Conservation (phyloP, 352 stramenopile species). For the Pythium monospermum region DNA sequence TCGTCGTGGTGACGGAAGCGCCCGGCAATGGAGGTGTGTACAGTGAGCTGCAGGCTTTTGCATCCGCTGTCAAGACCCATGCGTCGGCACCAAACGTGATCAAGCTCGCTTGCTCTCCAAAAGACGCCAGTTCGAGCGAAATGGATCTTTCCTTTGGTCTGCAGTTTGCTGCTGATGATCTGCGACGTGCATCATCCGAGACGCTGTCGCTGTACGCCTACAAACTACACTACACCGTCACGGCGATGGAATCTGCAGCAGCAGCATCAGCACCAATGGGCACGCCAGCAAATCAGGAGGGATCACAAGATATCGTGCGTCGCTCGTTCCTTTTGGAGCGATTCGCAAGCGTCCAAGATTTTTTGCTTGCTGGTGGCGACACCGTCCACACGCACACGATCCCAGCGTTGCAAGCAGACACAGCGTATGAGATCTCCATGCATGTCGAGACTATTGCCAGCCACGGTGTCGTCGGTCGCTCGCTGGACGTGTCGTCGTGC, state of each 20-base stretch:
- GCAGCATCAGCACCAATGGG: not conserved
- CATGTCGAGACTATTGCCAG: constrained; percentile 47
- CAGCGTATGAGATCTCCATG: constrained; percentile 41
- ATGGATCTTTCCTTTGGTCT: constrained; percentile 40
- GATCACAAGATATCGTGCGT: not conserved
- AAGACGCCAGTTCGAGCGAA: constrained; percentile 36
- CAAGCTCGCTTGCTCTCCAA: constrained; percentile 17
- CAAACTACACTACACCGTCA: constrained; percentile 60
- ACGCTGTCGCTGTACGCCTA: constrained; percentile 39
- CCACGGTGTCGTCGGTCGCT: constrained; percentile 40
- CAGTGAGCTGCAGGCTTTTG: constrained; percentile 28
- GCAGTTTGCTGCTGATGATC: constrained; percentile 34
- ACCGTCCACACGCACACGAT: constrained; percentile 28
- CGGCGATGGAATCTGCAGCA: too few relatives aligned
- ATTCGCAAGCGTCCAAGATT: constrained; percentile 30
- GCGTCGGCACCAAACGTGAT: constrained; percentile 42
- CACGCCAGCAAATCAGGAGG: not conserved
- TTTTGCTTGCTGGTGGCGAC: constrained; percentile 18
- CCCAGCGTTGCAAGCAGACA: constrained; percentile 33
- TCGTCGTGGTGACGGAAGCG: constrained; percentile 53
- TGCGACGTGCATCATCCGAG: constrained; percentile 22
- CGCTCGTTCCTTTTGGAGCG: constrained; percentile 28
- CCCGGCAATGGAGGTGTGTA: constrained; percentile 42
- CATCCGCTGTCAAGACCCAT: constrained; percentile 42
- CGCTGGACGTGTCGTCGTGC: constrained; percentile 18